These are phyloP conservation scores for Mytilinidion resinicola DNA, from an alignment of 495 filamentous ascomycete species.

Conservation along the genomic window DNA sequence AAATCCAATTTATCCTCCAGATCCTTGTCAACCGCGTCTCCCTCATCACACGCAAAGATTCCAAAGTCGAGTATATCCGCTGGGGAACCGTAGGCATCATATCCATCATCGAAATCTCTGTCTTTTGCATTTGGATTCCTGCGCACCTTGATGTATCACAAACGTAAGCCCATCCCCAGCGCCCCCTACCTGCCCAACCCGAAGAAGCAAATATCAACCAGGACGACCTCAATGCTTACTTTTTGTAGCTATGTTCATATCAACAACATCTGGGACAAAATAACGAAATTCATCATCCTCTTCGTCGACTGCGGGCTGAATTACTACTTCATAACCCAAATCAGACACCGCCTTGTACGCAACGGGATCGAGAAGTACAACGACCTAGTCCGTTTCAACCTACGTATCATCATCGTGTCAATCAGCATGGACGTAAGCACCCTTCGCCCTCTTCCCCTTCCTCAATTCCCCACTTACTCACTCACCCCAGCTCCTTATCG, in stretches of 20 bases:
- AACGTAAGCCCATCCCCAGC: slow-evolving; percentile 13
- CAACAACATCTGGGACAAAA: slow-evolving; percentile 48
- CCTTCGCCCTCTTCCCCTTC: neutral
- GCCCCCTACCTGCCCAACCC: neutral
- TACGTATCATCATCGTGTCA: slow-evolving; percentile 45
- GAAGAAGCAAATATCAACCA: too few species aligned
- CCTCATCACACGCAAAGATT: slow-evolving; percentile 35
- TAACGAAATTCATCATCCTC: slow-evolving; percentile 45
- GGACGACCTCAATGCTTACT: neutral
- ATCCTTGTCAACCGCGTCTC: slow-evolving; percentile 47
- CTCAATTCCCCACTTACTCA: neutral
- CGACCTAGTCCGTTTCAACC: slow-evolving; percentile 45
- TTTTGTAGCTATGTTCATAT: slow-evolving; percentile 35
- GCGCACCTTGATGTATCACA: slow-evolving; percentile 36
- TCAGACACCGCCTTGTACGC: slow-evolving; percentile 42
- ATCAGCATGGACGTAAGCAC: slow-evolving; percentile 45
- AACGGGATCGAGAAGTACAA: slow-evolving; percentile 47
- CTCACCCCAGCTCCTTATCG: slow-evolving; percentile 28
- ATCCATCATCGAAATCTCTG: slow-evolving; percentile 41
- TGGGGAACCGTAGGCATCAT: slow-evolving; percentile 41
- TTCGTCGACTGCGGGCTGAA: slow-evolving; percentile 45
- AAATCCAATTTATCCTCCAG: slow-evolving; percentile 69
- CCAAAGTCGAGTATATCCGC: slow-evolving; percentile 32
- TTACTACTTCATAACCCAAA: slow-evolving; percentile 43
- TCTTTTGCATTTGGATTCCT: slow-evolving; percentile 47